Evolutionary conservation across 306 rosid species (phyloP).

Genomic region (Cicer cuneatum): DNA sequence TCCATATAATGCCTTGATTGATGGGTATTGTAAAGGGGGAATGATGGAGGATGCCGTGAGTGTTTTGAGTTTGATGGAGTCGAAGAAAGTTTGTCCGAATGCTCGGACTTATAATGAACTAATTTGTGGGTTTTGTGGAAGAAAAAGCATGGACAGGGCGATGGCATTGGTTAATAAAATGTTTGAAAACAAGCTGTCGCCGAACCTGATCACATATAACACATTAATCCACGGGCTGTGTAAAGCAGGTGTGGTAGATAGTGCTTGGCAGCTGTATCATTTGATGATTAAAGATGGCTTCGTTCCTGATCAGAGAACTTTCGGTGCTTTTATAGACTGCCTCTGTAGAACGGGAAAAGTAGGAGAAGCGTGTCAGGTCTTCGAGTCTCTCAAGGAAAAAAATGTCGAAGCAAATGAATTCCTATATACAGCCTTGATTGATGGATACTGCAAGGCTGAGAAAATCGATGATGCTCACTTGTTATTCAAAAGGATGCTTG

Average conservation of each 20-base stretch:
- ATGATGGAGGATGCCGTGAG: conserved; percentile 61
- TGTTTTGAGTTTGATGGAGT: conserved; percentile 71
- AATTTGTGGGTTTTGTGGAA: conserved; percentile 72
- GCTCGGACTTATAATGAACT: conserved; percentile 72
- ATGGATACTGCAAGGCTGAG: conserved; percentile 78
- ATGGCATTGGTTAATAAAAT: conserved; percentile 72
- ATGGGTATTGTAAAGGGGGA: conserved; percentile 73
- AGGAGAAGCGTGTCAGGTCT: conserved; percentile 61
- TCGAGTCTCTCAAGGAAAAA: conserved; percentile 69
- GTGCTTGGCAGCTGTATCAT: conserved; percentile 66
- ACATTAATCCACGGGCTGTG: conserved; percentile 78
- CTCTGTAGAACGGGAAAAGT: conserved; percentile 71
- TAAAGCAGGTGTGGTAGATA: conserved; percentile 65
- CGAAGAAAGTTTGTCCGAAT: conserved; percentile 62
- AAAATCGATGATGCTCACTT: conserved; percentile 58
- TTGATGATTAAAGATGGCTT: conserved; percentile 73
- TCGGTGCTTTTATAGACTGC: conserved; percentile 56
- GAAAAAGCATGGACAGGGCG: conserved; percentile 74
- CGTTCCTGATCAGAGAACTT: conserved; percentile 74
- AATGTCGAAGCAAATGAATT: conserved; percentile 58
- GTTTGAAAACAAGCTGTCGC: conserved; percentile 63
- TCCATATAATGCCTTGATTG: conserved; percentile 74
- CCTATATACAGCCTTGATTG: conserved; percentile 71
- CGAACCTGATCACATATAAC: conserved; percentile 68
- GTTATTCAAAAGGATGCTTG: conserved; percentile 69